Evolutionary conservation across 371 early-diverging fungal genomes (phyloP).

Genomic region (Mortierella sp.): DNA sequence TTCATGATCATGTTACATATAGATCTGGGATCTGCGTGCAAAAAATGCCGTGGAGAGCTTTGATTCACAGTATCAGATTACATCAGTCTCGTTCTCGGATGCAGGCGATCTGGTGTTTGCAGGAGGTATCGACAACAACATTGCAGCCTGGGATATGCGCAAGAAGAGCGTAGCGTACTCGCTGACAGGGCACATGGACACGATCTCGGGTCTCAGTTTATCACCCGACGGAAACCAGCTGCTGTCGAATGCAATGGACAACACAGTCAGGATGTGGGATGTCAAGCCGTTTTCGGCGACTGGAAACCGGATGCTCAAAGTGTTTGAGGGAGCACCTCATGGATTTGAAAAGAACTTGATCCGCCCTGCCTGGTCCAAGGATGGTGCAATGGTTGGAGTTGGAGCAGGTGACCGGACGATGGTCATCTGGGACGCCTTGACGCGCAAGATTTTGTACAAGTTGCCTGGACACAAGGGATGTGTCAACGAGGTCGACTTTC

Average conservation of each 20-base stretch:
- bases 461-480: conserved; percentile 97
- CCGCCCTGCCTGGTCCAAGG: conserved; percentile 90
- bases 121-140: conserved; percentile 93
- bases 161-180: conserved; percentile 75
- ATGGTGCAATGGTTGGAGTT: conserved; percentile 90
- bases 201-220: conserved; percentile 88
- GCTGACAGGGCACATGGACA: conserved; percentile 90
- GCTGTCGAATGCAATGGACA: conserved; percentile 93
- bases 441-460: conserved; percentile 90
- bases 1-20: background rate
- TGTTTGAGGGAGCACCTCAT: conserved; percentile 93
- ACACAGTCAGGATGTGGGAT: conserved; percentile 96
- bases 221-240: conserved; percentile 88
- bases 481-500: conserved; percentile 98
- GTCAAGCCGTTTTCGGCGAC: conserved; percentile 88
- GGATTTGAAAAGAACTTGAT: conserved; percentile 95
- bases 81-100: conserved; percentile 81
- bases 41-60: conserved; percentile 83
- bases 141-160: conserved; percentile 93
- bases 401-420: conserved; percentile 96
- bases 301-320: conserved; percentile 72
- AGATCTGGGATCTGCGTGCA: conserved; percentile 83
- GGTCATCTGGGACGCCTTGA: conserved; percentile 95
- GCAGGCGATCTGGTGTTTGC: conserved; percentile 89
- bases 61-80: conserved; percentile 82